These are phyloP conservation scores for Coniosporium apollinis DNA, from an alignment of 495 filamentous ascomycete genomes.

Conservation along the genomic window DNA sequence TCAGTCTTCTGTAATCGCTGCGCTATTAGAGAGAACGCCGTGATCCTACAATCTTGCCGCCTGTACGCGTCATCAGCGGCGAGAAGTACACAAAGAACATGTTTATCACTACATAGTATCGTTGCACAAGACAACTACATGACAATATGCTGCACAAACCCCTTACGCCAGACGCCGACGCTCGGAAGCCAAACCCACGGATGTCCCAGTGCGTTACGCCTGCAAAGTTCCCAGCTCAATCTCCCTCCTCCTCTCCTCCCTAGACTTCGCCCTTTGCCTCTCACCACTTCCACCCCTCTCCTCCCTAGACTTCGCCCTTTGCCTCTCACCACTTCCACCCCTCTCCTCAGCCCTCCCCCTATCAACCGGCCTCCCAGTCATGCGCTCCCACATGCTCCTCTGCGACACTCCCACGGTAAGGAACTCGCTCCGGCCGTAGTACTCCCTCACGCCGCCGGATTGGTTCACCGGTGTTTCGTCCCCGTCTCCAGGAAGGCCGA, in stretches of 20 bases:
- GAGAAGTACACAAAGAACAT: too few species aligned
- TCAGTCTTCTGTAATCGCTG: too few species aligned
- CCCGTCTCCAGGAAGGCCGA: constrained; percentile 15
- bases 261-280: constrained; percentile 11
- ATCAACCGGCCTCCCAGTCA: constrained; percentile 5
- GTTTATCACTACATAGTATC: too few species aligned
- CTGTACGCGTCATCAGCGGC: too few species aligned
- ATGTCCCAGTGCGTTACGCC: too few species aligned
- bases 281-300: constrained; percentile 9
- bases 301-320: constrained; percentile 14
- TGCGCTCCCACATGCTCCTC: constrained; percentile 5
- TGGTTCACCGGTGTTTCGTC: background rate
- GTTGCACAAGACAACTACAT: too few species aligned
- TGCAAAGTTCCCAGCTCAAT: constrained; percentile 17
- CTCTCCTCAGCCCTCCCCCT: constrained; percentile 12
- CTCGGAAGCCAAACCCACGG: too few species aligned
- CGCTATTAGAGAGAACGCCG: too few species aligned
- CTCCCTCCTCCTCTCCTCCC: constrained; percentile 19
- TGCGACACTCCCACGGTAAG: constrained; percentile 4
- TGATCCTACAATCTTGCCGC: too few species aligned
- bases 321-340: constrained; percentile 6
- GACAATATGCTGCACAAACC: too few species aligned
- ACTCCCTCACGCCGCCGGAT: background rate
- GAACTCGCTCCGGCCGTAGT: background rate
- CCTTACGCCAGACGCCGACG: too few species aligned